Evolutionary conservation across 805 yeast species (phyloP), one percentile per base, ranked within the genome.

Genomic region (Kuraishia piskuri): DNA sequence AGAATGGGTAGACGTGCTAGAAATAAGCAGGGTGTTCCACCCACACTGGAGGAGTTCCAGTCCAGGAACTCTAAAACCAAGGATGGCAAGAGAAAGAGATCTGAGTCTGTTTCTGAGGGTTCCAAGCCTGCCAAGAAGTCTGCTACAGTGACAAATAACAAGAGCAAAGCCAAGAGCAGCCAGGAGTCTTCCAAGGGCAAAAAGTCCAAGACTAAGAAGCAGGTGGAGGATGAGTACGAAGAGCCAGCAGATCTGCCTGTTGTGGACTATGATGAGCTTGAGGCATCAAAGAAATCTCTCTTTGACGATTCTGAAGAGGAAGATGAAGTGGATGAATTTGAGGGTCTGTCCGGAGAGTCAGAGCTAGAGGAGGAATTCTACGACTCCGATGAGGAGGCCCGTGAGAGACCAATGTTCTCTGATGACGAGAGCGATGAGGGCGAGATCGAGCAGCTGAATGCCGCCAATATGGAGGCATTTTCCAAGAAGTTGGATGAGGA

Each of bases 1-100:
- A 52, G 10, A 52, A 89, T 91, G 96, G 98, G 98, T 68, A 86
- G 96, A 80, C 85, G 88, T 75, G 88, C 89, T 55, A 90, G 86
- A 71, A 86, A 89, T 63, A 92, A 89, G 77, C 98, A 92, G 73
- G 94, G 90, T 49, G 88, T 80, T 55, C 98, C 98, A 60, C 97
- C 97, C 37, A 67, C 90, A 5, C 74, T 84, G 57, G 98, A 92
- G 48, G 96, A 92, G 63, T 84, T 91, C 68, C 82, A 82, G 59
- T 70, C 69, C 17, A 61, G 60, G 25, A 71, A 68, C 59, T 63
- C 59, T 31, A 76, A 77, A 56, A 12, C 40, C 3, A 80, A 72
- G 62, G 75, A 73, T 51, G 67, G 64, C 50, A 63, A 60, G 53
- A 63, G 63, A 55, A 57, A 57, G 59, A 66, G 71, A 59, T 61